Evolutionary conservation across 768 basidiomycete genomes (phyloP), one percentile per base, ranked within the genome.

Genomic region (Termitomyces sp.): DNA sequence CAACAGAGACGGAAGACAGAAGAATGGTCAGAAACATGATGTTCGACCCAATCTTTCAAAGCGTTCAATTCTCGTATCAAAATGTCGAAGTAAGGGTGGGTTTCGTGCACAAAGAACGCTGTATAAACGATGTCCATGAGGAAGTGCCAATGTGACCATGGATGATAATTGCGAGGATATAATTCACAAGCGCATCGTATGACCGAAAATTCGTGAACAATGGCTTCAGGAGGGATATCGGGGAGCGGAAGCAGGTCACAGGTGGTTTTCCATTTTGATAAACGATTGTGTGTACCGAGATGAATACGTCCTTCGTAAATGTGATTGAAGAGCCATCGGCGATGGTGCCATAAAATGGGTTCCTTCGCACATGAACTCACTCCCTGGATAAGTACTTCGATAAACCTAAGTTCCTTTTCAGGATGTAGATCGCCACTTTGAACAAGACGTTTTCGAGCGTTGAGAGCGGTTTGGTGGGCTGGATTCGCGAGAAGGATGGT

Each of bases 141-240:
- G 42, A 78, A 78, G 48, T 74, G 73, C 65, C 86, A 82, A 62
- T 90, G 85, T 1, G 75, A 66, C 88, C 88, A 90, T 4, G 85
- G 86, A 68, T 86, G 81, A 65, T 90, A 90, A 64, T 90, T 90
- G 15, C 88, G 81, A 9, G 84, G 84, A 65, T 89, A 87, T 5
- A 75, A 68, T 62, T 83, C 81, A 69, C 84, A 84, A 31, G 86
- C 81, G 36, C 69, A 68, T 39, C 75, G 68, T 15, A 78, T 70
- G 49, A 83, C 62, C 6, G 64, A 64, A 41, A 88, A 72, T 66
- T 90, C 88, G n/a, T 66, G 58, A 44, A 66, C 67, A 45, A 85
- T 64, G 33, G 62, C 64, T 0, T 68, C 64, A 22, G 72, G 66
- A 24, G 76, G 64, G 46, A 86, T 62, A 51, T 68, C 66, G 51